Conservation (phyloP, 345 rosid genomes). For the Arabis alpina region DNA sequence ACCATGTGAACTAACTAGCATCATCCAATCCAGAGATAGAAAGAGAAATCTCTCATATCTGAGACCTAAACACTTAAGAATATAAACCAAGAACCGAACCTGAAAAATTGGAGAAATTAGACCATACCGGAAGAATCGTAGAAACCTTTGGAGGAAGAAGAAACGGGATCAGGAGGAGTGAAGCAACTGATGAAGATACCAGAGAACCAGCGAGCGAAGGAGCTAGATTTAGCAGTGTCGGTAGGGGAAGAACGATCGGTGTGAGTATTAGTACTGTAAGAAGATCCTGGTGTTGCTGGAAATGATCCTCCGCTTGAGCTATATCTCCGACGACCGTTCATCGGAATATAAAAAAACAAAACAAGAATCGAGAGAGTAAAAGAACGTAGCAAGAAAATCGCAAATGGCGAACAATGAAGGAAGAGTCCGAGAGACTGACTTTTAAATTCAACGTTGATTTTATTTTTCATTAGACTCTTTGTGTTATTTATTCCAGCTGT, state of each 20-base stretch:
- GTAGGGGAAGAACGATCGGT: constrained; percentile 45
- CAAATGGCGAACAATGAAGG: constrained; percentile 15
- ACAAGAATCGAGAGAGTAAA: not conserved
- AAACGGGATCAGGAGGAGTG: constrained; percentile 62
- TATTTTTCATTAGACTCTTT: not conserved
- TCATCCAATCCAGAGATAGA: not conserved
- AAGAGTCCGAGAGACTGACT: constrained; percentile 27
- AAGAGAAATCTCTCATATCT: not conserved
- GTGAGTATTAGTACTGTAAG: constrained; percentile 43
- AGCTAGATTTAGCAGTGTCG: constrained; percentile 42
- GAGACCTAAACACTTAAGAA: too few relatives aligned
- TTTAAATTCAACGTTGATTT: constrained; percentile 3
- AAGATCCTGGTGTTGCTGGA: constrained; percentile 42
- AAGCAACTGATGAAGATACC: constrained; percentile 69
- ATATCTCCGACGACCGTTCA: constrained; percentile 46
- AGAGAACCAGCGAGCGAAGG: constrained; percentile 56
- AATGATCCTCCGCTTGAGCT: constrained; percentile 49
- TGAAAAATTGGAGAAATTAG: not conserved
- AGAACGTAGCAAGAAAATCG: not conserved
- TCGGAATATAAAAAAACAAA: constrained; percentile 15
- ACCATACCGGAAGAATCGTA: constrained; percentile 45
- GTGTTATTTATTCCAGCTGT: constrained; percentile 17
- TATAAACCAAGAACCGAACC: too few relatives aligned
- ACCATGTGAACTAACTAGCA: not conserved
- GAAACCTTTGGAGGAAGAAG: constrained; percentile 43